Percentiles rank a stretch among this genome's conserved stretches.
These are phyloP conservation scores for Pythium grandisporangium DNA, from an alignment of 352 stramenopile species.

Conservation along the genomic window DNA sequence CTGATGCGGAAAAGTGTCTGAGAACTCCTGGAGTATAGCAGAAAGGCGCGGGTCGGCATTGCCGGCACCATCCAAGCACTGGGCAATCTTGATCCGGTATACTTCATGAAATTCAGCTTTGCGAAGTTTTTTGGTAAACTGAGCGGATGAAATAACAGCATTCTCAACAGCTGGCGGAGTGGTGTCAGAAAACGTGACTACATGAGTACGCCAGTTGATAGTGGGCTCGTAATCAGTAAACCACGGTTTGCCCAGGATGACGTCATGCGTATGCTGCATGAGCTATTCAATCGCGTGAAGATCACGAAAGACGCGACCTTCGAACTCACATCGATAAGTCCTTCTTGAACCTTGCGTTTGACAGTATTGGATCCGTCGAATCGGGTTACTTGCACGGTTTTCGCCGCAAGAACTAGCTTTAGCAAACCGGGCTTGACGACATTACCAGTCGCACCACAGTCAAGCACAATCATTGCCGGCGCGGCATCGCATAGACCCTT, in stretches of 20 bases:
- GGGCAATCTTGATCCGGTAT: conserved; percentile 1
- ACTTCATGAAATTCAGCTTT: conserved; percentile 1
- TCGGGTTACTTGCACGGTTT: not conserved
- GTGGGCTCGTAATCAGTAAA: conserved; percentile 6
- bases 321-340: not conserved
- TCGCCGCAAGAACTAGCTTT: not conserved
- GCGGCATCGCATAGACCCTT: no score
- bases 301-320: not conserved
- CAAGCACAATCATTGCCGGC: conserved; percentile 3
- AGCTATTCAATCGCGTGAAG: conserved; percentile 2
- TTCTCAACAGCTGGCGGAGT: not conserved
- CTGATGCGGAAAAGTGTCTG: conserved; percentile 4
- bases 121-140: not conserved
- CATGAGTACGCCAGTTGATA: conserved; percentile 11
- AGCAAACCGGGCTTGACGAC: conserved; percentile 5
- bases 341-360: not conserved
- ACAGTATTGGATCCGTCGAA: conserved; percentile 2
- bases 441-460: conserved; percentile 8
- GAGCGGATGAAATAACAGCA: not conserved
- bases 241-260: conserved; percentile 13
- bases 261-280: conserved; percentile 1
- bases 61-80: not conserved
- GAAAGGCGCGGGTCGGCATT: not conserved
- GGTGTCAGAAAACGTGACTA: not conserved
- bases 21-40: conserved; percentile 1